phyloP scores from a whole-genome alignment of 129 eudicot genomes.

The Erigeron canadensis region DNA sequence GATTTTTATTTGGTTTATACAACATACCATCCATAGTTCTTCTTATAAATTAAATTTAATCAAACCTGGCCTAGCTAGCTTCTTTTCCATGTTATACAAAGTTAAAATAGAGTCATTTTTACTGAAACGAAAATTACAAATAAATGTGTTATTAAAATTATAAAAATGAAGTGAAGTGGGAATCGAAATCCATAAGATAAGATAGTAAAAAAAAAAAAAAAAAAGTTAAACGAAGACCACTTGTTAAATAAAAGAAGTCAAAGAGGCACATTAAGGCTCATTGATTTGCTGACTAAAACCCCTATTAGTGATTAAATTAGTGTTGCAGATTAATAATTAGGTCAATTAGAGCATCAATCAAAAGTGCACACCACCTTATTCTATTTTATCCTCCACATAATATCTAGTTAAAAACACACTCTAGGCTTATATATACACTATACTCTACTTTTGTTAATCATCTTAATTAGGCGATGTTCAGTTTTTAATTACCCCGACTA shows the following conservation, averaged over 20 bases:
- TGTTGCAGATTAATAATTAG: conserved; percentile 40
- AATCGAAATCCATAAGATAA: conserved; percentile 12
- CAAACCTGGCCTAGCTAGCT: no score
- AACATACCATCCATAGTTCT: no score
- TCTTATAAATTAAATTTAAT: no score
- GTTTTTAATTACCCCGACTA: no score
- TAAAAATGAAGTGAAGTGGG: conserved; percentile 11
- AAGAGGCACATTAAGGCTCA: conserved; percentile 33
- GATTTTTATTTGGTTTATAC: no score
- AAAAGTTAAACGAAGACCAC: conserved; percentile 32
- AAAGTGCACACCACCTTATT: conserved; percentile 32
- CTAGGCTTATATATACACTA: no score
- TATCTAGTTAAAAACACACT: conserved; percentile 15
- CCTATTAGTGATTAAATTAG: conserved; percentile 31
- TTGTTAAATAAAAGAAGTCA: conserved; percentile 29
- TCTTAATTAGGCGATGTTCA: no score
- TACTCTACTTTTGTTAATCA: no score
- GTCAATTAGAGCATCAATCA: conserved; percentile 37
- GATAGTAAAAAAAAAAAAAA: no score
- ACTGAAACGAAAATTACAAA: not conserved
- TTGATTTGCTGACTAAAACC: conserved; percentile 29
- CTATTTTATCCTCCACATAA: conserved; percentile 9
- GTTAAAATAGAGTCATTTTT: not conserved
- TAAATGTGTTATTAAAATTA: not conserved
- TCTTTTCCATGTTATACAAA: no score